These are phyloP conservation scores for Elsinoe necatrix DNA, from an alignment of 2,329 filamentous ascomycete species.

Conservation along the genomic window DNA sequence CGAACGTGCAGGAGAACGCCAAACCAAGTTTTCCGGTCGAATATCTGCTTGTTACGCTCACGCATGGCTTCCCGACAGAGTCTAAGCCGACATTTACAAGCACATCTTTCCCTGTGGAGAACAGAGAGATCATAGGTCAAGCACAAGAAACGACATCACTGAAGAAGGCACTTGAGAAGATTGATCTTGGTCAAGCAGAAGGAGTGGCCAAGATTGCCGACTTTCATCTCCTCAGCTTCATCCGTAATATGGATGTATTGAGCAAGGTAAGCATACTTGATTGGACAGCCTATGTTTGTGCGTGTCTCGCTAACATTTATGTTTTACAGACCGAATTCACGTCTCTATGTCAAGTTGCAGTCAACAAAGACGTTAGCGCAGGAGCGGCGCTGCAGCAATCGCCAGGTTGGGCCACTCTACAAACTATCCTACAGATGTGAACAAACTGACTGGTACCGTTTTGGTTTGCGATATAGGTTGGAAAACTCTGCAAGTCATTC, in stretches of 20 bases:
- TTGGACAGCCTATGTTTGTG: background rate
- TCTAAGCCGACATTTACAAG: conserved; percentile 66
- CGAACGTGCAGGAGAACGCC: conserved; percentile 92
- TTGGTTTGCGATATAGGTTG: conserved; percentile 24
- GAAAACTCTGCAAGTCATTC: conserved; percentile 64
- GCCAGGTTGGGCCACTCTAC: conserved; percentile 86
- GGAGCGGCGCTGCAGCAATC: conserved; percentile 76
- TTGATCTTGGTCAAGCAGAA: conserved; percentile 50
- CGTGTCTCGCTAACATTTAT: conserved; percentile 9
- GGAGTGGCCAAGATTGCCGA: conserved; percentile 69
- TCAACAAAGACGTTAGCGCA: conserved; percentile 69
- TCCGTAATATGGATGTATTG: conserved; percentile 71
- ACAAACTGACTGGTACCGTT: conserved; percentile 19
- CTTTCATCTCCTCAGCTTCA: conserved; percentile 87
- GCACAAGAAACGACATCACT: conserved; percentile 66
- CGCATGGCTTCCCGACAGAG: conserved; percentile 84
- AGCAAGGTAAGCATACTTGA: conserved; percentile 57
- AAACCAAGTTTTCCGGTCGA: conserved; percentile 95
- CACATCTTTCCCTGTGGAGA: conserved; percentile 75
- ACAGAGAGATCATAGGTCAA: conserved; percentile 77
- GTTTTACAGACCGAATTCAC: conserved; percentile 70
- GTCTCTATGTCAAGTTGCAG: conserved; percentile 77
- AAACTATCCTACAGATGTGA: conserved; percentile 64
- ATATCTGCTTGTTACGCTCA: conserved; percentile 90
- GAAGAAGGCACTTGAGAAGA: conserved; percentile 57